Evolutionary conservation across 2,329 filamentous ascomycete genomes (phyloP).

Genomic region (Claviceps pazoutovae): DNA sequence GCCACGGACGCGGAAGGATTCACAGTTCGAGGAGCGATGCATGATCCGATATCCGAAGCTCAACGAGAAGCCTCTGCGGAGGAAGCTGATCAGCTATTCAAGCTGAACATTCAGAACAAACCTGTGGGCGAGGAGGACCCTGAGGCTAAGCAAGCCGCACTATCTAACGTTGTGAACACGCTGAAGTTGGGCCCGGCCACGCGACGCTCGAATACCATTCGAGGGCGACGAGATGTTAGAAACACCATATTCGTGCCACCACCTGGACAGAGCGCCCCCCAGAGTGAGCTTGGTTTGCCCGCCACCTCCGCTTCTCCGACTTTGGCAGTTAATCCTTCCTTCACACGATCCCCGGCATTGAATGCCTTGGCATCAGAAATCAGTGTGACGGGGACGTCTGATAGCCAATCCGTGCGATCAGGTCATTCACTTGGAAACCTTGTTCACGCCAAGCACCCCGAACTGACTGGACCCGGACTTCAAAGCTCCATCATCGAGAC

Average conservation of each 20-base stretch:
- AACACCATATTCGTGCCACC: conserved; percentile 74
- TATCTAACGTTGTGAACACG: conserved; percentile 63
- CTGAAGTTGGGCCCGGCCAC: conserved; percentile 52
- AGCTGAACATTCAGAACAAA: conserved; percentile 64
- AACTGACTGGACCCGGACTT: conserved; percentile 65
- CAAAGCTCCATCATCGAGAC: conserved; percentile 86
- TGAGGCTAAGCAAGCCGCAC: conserved; percentile 56
- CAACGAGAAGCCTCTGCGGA: conserved; percentile 47
- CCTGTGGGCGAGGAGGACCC: conserved; percentile 68
- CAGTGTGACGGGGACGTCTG: conserved; percentile 48
- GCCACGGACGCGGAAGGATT: conserved; percentile 61
- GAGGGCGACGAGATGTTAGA: conserved; percentile 79
- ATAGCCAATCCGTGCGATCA: conserved; percentile 85
- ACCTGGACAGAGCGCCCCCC: not conserved
- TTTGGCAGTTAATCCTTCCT: conserved; percentile 5
- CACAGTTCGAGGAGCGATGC: conserved; percentile 50
- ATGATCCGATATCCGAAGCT: conserved; percentile 57
- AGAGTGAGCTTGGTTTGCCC: not conserved
- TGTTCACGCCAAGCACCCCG: conserved; percentile 63
- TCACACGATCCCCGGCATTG: conserved; percentile 31
- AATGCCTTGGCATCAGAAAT: conserved; percentile 49
- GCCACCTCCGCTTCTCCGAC: conserved; percentile 7
- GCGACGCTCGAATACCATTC: conserved; percentile 60
- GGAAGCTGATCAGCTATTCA: conserved; percentile 55
- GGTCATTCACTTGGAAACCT: conserved; percentile 63